phyloP scores from a whole-genome alignment of 2,329 filamentous ascomycete species.

The Aureobasidium pullulans region DNA sequence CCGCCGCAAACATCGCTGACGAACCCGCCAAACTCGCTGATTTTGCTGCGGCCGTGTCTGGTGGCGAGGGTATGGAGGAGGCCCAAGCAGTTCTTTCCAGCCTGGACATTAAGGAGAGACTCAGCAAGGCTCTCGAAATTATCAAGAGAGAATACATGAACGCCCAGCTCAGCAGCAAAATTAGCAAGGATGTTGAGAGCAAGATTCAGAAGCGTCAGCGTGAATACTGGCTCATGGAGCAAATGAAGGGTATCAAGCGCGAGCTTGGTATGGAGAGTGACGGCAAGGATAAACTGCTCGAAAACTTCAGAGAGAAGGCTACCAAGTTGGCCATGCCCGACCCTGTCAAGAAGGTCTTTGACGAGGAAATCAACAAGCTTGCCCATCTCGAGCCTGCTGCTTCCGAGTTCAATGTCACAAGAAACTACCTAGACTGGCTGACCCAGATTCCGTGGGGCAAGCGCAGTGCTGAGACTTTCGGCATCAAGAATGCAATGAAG shows the following conservation, averaged over 20 bases:
- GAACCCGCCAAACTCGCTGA: conserved; percentile 94
- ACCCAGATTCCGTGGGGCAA: conserved; percentile 98
- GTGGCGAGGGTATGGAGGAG: conserved; percentile 74
- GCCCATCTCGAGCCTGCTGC: conserved; percentile 91
- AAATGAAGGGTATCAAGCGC: conserved; percentile 96
- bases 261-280: conserved; percentile 96
- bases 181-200: conserved; percentile 92
- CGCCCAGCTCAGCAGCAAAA: conserved; percentile 92
- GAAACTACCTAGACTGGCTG: conserved; percentile 97
- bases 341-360: conserved; percentile 92
- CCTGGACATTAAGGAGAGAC: conserved; percentile 82
- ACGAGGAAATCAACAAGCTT: conserved; percentile 96
- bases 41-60: conserved; percentile 94
- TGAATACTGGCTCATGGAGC: conserved; percentile 98
- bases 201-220: conserved; percentile 96
- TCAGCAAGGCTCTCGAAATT: conserved; percentile 85
- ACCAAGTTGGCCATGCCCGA: conserved; percentile 94
- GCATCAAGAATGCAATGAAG: conserved; percentile 79
- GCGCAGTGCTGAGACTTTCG: conserved; percentile 92
- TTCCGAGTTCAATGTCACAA: conserved; percentile 96
- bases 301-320: conserved; percentile 95
- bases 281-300: conserved; percentile 95
- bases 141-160: conserved; percentile 99
- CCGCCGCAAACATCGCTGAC: conserved; percentile 86
- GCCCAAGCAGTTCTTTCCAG: conserved; percentile 85